Evolutionary conservation across 306 rosid species (phyloP).

Genomic region (Elaeagnus macrophylla): DNA sequence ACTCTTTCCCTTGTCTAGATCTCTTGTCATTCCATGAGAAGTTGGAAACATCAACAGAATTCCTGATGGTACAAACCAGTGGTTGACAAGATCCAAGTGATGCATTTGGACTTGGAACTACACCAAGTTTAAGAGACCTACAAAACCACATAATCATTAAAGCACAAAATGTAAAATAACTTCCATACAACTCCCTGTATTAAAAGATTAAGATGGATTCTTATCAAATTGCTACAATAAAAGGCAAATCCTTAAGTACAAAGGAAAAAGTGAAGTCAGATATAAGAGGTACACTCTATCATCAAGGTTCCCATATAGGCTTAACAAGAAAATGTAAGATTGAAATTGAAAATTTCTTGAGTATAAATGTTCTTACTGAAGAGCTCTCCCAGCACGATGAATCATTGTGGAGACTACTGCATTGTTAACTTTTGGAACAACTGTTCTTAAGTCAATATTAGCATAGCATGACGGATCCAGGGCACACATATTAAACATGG

Average conservation of each 20-base stretch:
- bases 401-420: slow-evolving; percentile 91
- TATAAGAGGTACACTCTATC: background rate
- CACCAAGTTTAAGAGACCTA: slow-evolving; percentile 95
- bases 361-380: slow-evolving; percentile 40
- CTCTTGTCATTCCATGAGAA: slow-evolving; percentile 94
- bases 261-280: background rate
- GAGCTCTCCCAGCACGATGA: slow-evolving; percentile 84
- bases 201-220: background rate
- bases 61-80: slow-evolving; percentile 47
- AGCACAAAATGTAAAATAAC: slow-evolving; percentile 6
- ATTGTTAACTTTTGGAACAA: slow-evolving; percentile 85
- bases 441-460: slow-evolving; percentile 71
- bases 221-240: slow-evolving; percentile 8
- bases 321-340: background rate
- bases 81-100: slow-evolving; percentile 72
- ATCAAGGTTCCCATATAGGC: background rate
- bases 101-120: slow-evolving; percentile 56
- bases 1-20: slow-evolving; percentile 94
- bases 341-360: background rate
- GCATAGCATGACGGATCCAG: slow-evolving; percentile 84
- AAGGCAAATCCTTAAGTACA: background rate
- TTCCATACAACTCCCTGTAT: background rate
- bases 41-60: slow-evolving; percentile 66
- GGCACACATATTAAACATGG: slow-evolving; percentile 82
- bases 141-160: slow-evolving; percentile 19